These are phyloP conservation scores for Lentinus polychrous DNA, from an alignment of 1,284 basidiomycete species.

Conservation along the genomic window DNA sequence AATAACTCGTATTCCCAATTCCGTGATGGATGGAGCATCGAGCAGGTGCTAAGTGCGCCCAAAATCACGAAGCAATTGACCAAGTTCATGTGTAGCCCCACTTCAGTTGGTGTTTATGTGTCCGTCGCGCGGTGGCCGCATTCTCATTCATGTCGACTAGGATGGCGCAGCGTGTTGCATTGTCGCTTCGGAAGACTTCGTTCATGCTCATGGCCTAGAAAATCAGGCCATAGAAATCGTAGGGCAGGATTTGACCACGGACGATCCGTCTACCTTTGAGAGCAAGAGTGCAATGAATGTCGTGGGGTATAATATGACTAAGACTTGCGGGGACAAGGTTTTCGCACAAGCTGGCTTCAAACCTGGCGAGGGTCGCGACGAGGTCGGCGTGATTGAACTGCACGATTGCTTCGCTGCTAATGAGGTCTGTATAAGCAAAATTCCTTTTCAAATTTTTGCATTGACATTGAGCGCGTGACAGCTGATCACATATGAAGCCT, in stretches of 20 bases:
- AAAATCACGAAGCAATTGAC: slow-evolving; percentile 74
- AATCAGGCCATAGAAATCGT: slow-evolving; percentile 85
- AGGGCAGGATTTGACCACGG: slow-evolving; percentile 58
- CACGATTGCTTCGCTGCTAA: slow-evolving; percentile 84
- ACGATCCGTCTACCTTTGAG: slow-evolving; percentile 57
- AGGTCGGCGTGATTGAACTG: slow-evolving; percentile 80
- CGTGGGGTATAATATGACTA: slow-evolving; percentile 71
- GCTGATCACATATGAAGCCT: slow-evolving; percentile 81
- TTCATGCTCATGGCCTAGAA: slow-evolving; percentile 66
- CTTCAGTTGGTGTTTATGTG: slow-evolving; percentile 40
- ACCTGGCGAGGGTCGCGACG: slow-evolving; percentile 57
- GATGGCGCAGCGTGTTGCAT: slow-evolving; percentile 74
- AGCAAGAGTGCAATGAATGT: slow-evolving; percentile 67
- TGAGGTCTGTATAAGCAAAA: slow-evolving; percentile 39
- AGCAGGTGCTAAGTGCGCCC: slow-evolving; percentile 59
- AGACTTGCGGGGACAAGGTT: slow-evolving; percentile 61
- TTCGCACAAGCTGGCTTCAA: slow-evolving; percentile 69
- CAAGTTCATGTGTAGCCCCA: slow-evolving; percentile 86
- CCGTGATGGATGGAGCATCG: slow-evolving; percentile 65
- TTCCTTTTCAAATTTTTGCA: not conserved
- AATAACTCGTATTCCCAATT: slow-evolving; percentile 89
- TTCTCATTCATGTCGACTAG: slow-evolving; percentile 26
- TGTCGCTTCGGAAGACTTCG: slow-evolving; percentile 77
- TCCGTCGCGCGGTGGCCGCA: not conserved
- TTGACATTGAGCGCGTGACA: slow-evolving; percentile 19